Base-by-base conservation (phyloP, 495 filamentous ascomycete species). In the Penicillium canariense region DNA sequence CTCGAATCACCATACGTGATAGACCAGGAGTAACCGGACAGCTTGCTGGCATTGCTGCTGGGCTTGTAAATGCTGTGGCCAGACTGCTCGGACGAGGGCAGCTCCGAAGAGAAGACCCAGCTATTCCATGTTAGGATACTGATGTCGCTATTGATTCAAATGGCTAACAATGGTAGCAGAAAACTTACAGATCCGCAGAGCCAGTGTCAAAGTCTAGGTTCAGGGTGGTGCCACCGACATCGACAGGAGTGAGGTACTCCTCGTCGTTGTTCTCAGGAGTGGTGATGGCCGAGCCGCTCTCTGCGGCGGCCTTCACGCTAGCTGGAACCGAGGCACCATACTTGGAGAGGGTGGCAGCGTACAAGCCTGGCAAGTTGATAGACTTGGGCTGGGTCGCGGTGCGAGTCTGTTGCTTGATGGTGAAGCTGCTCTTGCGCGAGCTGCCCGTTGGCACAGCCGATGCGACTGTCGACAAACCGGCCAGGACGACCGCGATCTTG, bases 131-230 rank as follows among this genome's bases (percentile, higher is more conserved):
- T 68, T 23, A 68, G 54, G 14, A 34, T 31, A 35, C 45, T 17
- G 22, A 28, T 18, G 4, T 27, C 2, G 10, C 18, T 6, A 30
- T 14, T 31, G 43, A 26, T 46, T 46, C 8, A 17, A 5, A 25
- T 36, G 2, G 17, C 11, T 15, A 25, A 15, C 15, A 18, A 25
- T 10, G 20, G 20, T 14, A 27, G 47, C 1, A 10, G 5, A 35
- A 12, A 38, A 75, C 81, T 73, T 68, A 90, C 77, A 92, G 80
- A 71, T 92, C 88, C 38, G 85, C 81, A 34, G 84, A 87, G 3
- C 88, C 88, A 35, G 88, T 90, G 65, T 92, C 88, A 60, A 90
- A 79, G 64, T 90, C 84, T 52, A 91, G 61, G 60, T 84, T 79
- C 59, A 90, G 63, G 4, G 75, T 80, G 48, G 84, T 81, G 11